phyloP scores from a whole-genome alignment of 192 early-diverging fungal species.

The Backusella morwellensis region DNA sequence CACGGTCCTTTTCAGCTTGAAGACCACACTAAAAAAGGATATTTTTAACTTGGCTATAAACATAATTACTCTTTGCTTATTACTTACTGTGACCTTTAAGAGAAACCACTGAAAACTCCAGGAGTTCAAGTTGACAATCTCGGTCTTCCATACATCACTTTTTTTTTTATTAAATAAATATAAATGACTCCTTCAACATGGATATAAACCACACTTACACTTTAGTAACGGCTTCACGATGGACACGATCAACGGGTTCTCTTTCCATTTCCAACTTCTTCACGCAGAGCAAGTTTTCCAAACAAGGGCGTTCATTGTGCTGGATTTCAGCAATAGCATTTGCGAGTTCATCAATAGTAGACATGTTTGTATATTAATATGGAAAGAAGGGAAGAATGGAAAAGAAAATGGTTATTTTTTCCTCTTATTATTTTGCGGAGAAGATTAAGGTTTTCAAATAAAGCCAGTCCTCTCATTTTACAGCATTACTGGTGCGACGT shows the following conservation, averaged over 20 bases:
- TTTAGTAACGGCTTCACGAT: conserved; percentile 21
- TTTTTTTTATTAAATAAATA: not conserved
- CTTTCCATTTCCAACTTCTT: conserved; percentile 13
- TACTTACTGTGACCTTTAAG: conserved; percentile 27
- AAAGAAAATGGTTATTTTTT: not conserved
- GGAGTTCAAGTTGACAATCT: conserved; percentile 5
- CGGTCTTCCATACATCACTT: conserved; percentile 20
- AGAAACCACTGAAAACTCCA: conserved; percentile 23
- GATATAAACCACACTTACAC: conserved; percentile 19
- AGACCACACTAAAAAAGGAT: conserved; percentile 21
- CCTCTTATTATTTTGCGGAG: not conserved
- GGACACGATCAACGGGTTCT: conserved; percentile 17
- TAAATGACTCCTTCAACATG: not conserved
- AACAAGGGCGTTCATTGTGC: conserved; percentile 25
- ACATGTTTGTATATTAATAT: not conserved
- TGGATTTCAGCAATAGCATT: conserved; percentile 28
- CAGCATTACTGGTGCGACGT: not conserved
- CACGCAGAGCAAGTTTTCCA: conserved; percentile 7
- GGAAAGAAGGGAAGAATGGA: not conserved
- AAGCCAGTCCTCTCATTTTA: not conserved
- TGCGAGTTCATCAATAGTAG: conserved; percentile 24
- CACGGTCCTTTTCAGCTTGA: conserved; percentile 6
- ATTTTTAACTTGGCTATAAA: not conserved
- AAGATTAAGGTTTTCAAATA: not conserved
- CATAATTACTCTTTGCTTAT: no score